Conservation (phyloP, 306 rosid genomes). For the Clitoria ternatea region DNA sequence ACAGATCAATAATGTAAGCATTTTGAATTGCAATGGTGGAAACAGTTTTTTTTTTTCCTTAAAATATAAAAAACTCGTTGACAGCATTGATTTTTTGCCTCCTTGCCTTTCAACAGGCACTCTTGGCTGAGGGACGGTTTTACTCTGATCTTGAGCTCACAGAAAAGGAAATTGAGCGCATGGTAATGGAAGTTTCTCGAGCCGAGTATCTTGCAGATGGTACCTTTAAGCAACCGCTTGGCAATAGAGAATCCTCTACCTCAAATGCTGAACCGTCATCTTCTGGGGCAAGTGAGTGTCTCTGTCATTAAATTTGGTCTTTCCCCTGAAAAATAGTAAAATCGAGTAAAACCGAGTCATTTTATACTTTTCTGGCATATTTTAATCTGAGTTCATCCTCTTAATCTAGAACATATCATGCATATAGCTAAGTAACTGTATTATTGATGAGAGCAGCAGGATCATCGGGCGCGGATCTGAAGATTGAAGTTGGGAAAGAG, state of each 20-base stretch:
- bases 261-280: slow-evolving; percentile 89
- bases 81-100: neutral
- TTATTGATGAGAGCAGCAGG: slow-evolving; percentile 32
- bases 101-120: slow-evolving; percentile 56
- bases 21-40: neutral
- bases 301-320: neutral
- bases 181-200: slow-evolving; percentile 87
- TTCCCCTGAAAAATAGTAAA: neutral
- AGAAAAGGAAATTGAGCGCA: slow-evolving; percentile 89
- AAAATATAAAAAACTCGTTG: no score
- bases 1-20: slow-evolving; percentile 83
- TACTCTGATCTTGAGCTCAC: slow-evolving; percentile 98
- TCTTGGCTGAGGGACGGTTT: slow-evolving; percentile 88
- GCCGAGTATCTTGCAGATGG: slow-evolving; percentile 69
- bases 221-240: slow-evolving; percentile 52
- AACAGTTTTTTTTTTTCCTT: neutral
- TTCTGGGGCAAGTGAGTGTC: slow-evolving; percentile 84
- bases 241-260: slow-evolving; percentile 62
- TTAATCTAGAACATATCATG: neutral
- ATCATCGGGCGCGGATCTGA: slow-evolving; percentile 53
- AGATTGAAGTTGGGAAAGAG: slow-evolving; percentile 40
- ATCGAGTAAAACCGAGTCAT: neutral
- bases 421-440: slow-evolving; percentile 4
- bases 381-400: neutral
- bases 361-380: neutral